phyloP scores from a whole-genome alignment of 1,284 basidiomycete genomes.

The Pseudozyma hubeiensis region DNA sequence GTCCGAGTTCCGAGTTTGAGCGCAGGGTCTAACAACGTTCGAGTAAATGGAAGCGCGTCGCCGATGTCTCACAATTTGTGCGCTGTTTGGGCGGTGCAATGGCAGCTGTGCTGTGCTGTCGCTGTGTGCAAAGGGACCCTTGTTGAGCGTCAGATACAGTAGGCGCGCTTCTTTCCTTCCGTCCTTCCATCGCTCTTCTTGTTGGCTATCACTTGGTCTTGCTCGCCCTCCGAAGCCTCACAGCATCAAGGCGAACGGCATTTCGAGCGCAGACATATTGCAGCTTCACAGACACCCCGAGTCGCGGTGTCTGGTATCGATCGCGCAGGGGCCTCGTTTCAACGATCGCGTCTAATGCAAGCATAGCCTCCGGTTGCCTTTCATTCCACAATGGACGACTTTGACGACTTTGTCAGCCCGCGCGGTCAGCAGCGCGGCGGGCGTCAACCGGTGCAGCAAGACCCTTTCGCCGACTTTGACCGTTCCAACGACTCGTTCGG shows the following conservation, averaged over 20 bases:
- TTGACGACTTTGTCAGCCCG: slow-evolving; percentile 58
- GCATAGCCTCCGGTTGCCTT: neutral
- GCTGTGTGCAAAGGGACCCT: slow-evolving; percentile 11
- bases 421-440: slow-evolving; percentile 6
- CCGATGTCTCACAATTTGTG: neutral
- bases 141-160: neutral
- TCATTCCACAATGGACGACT: slow-evolving; percentile 53
- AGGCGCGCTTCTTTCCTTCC: neutral
- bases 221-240: no score
- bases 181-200: no score
- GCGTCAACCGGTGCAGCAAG: slow-evolving; percentile 12
- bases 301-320: no score
- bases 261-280: no score
- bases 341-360: slow-evolving; percentile 2
- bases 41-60: no score
- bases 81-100: neutral
- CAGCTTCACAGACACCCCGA: no score
- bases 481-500: slow-evolving; percentile 38
- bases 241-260: no score
- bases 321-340: neutral
- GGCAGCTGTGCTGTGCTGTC: slow-evolving; percentile 1
- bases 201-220: no score
- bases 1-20: slow-evolving; percentile 16
- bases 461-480: slow-evolving; percentile 38
- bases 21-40: no score